Evolutionary conservation across 768 basidiomycete genomes (phyloP), one percentile per base, ranked within the genome.

Genomic region (Mrakia gelida): DNA sequence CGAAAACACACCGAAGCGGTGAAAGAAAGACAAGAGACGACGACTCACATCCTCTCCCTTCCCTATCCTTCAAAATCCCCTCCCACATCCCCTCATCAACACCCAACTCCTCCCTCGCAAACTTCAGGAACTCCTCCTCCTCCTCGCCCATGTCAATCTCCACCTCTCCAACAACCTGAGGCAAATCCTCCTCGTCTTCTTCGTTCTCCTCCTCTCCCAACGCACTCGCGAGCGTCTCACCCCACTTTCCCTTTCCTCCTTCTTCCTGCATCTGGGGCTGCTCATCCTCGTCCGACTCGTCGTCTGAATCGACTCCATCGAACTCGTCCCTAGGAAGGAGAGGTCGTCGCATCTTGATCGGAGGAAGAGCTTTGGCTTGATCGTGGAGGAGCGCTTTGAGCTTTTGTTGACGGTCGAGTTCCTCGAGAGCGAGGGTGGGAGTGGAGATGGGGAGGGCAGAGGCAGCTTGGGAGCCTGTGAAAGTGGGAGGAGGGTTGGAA

Each of bases 121-220:
- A 99, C 85, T 94, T 92, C 43, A 99, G 85, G 80, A 98, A 99
- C 81, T 97, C 96, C 81, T 92, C 94, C 84, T 93, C 89, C 84
- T 99, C 97, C 81, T 93, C 91, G 0, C 87, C 89, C 94, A 98
- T 96, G 80, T 97, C 91, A 49, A 95, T 88, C 81, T 95, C 94
- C 5, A 94, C 85, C 91, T 76, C 79, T 15, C 71, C 92, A 2
- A 92, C 90, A 4, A 95, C 88, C 81, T 92, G 90, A 0, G 94
- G 93, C n/a, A 86, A 86, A 71, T 95, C 93, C 75, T 93, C 83
- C 23, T 79, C 81, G n/a, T 79, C 81, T 26, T 80, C 92, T 61
- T 92, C 94, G 6, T 88, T 89, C 75, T 45, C 28, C 71, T 79
- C 28, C 43, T 72, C 79, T 15, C 77, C 78, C 28, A 80, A 56